Evolutionary conservation across 2,329 filamentous ascomycete species (phyloP), one percentile per base, ranked within the genome.

Genomic region (Malbranchea cinnamomea): DNA sequence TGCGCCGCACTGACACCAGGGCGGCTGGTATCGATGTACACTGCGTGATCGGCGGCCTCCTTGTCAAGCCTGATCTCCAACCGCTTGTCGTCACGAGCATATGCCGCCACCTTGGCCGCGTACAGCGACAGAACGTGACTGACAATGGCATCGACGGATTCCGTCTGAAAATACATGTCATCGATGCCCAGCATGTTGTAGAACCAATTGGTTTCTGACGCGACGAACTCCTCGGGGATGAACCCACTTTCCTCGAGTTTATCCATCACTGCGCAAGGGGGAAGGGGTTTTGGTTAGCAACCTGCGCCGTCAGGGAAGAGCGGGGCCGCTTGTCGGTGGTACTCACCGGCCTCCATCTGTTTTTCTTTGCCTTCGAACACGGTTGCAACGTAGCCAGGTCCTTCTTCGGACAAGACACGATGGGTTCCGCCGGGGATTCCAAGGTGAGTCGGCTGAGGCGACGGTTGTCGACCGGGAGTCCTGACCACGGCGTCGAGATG

Each of bases 111-210:
- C 63, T 95, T 95, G 53, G 87, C 89, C 31, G 89, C 89, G 52
- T 95, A 98, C 28, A 98, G 72, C 7, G 87, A 94, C 37, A 87
- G 87, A 50, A 98, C 85, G 53, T 94, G 84, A 54, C 78, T 91
- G 43, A 84, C 79, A 49, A 98, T 91, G 35, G 82, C 82, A 33
- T 81, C 74, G 11, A 79, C 78, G 4, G 69, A 72, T 62, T 94
- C 85, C 41, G 87, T 84, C 52, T 85, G 75, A 62, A 95, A 95
- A 66, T 94, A 95, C 59, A 92, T 87, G 65, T 94, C 89, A 49
- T 98, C 89, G 46, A 98, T 98, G 44, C 89, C 89, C 14, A 98
- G 73, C 56, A 91, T 79, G 53, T 89, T 81, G 65, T 98, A 98
- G 65, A 98, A 98, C 87, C 89, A 98, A 36, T 73, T 68, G 30